phyloP scores from a whole-genome alignment of 148 eudicot genomes.

The Fagopyrum homotropicum region DNA sequence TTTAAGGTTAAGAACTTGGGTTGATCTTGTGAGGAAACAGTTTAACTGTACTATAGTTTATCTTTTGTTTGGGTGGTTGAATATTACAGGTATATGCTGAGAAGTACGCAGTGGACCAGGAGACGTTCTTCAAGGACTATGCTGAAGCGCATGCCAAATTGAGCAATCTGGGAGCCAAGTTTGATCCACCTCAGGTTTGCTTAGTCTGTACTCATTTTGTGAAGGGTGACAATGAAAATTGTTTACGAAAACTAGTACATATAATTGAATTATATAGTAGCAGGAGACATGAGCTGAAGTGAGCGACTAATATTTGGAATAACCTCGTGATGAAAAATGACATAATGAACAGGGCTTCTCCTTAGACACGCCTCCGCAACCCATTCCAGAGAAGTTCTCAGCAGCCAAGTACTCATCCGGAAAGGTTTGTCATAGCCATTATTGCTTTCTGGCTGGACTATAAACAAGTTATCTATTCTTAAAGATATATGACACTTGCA shows the following conservation, averaged over 20 bases:
- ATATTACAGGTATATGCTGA: slow-evolving; percentile 75
- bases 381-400: slow-evolving; percentile 66
- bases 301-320: background rate
- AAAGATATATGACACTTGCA: slow-evolving; percentile 4
- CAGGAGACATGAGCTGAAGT: background rate
- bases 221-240: background rate
- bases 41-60: background rate
- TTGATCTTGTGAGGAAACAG: background rate
- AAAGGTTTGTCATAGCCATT: slow-evolving; percentile 40
- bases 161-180: slow-evolving; percentile 93
- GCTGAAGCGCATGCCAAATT: slow-evolving; percentile 98
- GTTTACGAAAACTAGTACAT: background rate
- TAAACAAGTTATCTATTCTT: slow-evolving; percentile 37
- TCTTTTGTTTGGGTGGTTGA: background rate
- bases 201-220: background rate
- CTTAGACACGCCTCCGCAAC: slow-evolving; percentile 40
- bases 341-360: slow-evolving; percentile 68
- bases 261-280: background rate
- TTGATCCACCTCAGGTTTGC: slow-evolving; percentile 88
- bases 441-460: slow-evolving; percentile 35
- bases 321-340: background rate
- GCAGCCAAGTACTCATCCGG: slow-evolving; percentile 86
- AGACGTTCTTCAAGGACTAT: slow-evolving; percentile 83
- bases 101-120: slow-evolving; percentile 82
- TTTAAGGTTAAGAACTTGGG: slow-evolving; percentile 57